Evolutionary conservation across 495 filamentous ascomycete genomes (phyloP).

Genomic region (Lophiotrema nucula): DNA sequence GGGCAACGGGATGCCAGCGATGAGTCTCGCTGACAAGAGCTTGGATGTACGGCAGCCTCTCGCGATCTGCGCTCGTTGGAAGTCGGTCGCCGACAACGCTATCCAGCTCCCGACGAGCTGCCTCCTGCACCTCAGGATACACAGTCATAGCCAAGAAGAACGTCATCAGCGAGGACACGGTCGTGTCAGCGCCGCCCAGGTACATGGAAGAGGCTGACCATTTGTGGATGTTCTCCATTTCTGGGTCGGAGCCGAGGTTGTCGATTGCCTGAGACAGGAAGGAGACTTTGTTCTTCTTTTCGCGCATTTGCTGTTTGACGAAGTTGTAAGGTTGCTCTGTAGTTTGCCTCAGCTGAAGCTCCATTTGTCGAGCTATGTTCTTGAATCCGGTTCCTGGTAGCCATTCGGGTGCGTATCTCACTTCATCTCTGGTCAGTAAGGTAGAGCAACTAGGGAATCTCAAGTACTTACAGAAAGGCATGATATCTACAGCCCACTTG

Average conservation of each 20-base stretch:
- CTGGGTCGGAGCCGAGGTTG: constrained; percentile 28
- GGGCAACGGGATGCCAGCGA: constrained; percentile 48
- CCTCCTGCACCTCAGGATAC: constrained; percentile 51
- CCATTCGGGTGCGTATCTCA: constrained; percentile 44
- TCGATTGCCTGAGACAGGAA: constrained; percentile 45
- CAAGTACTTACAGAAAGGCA: constrained; percentile 44
- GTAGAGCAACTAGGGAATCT: too few species aligned
- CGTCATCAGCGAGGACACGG: constrained; percentile 40
- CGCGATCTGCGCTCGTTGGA: constrained; percentile 41
- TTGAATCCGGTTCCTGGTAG: constrained; percentile 52
- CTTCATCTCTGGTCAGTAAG: too few species aligned
- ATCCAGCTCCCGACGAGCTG: constrained; percentile 61
- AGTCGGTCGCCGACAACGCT: constrained; percentile 46
- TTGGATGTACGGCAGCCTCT: constrained; percentile 46
- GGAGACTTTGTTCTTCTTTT: constrained; percentile 40
- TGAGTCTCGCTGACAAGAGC: constrained; percentile 48
- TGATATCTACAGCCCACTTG: constrained; percentile 48
- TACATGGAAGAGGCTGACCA: constrained; percentile 55
- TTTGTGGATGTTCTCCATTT: constrained; percentile 43
- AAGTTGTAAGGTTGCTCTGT: constrained; percentile 43
- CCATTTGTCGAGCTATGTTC: constrained; percentile 41
- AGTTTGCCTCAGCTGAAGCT: constrained; percentile 21
- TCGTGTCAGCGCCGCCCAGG: constrained; percentile 60
- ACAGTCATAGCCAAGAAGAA: constrained; percentile 52
- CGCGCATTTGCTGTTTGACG: constrained; percentile 47